Evolutionary conservation across 768 basidiomycete genomes (phyloP).

Genomic region (Leccinum subgranulosum): DNA sequence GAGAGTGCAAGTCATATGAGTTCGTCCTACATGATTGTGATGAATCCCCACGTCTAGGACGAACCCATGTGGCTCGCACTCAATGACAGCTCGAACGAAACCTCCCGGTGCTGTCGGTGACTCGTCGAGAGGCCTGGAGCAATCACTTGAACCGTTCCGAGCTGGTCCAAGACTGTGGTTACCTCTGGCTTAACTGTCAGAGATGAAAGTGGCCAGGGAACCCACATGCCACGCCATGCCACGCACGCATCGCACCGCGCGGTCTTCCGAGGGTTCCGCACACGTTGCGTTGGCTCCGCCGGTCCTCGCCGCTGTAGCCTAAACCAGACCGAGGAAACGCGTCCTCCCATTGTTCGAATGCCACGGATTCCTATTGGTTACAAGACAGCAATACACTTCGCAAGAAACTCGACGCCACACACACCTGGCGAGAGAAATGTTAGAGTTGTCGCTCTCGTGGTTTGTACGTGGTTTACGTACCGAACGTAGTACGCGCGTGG

Average conservation of each 20-base stretch:
- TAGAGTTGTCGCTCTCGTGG: background rate
- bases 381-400: background rate
- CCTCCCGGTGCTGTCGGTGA: background rate
- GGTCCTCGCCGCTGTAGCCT: background rate
- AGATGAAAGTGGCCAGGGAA: background rate
- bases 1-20: background rate
- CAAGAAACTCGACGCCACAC: background rate
- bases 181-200: background rate
- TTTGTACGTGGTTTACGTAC: background rate
- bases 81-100: background rate
- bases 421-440: background rate
- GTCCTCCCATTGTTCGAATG: background rate
- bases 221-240: background rate
- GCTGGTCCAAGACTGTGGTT: background rate
- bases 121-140: background rate
- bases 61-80: background rate
- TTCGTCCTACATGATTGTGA: background rate
- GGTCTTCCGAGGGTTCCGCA: background rate
- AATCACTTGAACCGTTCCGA: background rate
- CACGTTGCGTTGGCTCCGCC: background rate
- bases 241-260: background rate
- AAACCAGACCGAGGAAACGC: background rate
- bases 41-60: too few relatives aligned
- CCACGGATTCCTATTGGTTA: background rate
- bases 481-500: background rate